Base-by-base conservation (phyloP, 78 protist genomes). In the Neovahlkampfia damariscottae region DNA sequence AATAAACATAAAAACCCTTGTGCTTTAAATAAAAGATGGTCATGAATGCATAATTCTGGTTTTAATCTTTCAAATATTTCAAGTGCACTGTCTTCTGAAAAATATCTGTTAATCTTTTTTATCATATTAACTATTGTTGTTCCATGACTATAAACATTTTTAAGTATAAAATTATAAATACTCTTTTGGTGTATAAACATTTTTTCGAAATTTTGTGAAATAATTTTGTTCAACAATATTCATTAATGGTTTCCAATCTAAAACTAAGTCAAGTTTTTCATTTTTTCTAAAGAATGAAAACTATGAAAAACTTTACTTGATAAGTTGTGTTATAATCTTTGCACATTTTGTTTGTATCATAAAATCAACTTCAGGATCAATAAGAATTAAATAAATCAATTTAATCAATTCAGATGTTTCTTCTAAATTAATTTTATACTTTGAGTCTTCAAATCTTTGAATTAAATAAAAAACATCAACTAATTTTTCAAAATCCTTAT, bases 1-100 rank as follows among this genome's bases (percentile, higher is more conserved):
- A 69, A 34, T 10, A 10, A 10, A 19, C 10, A 10, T n/a, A 69
- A 34, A 10, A 69, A 10, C 34, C 66, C 72, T 10, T 69, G 72
- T 10, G 66, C 72, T 10, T n/a, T 10, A n/a, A 69, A 69, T 10
- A 69, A 19, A 10, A 10, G 66, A 19, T 69, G 66, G 19, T 69
- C 72, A 19, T n/a, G 72, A 10, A n/a, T 69, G 72, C 72, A 69
- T 69, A 10, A 69, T 29, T 29, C 70, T 10, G 66, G 19, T 69
- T 34, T 50, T n/a, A 69, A 10, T 34, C n/a, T 34, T 10, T 69
- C 72, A 19, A 69, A 10, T 29, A 69, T 69, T 10, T 10, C 70
- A 10, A 29, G 70, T n/a, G 72, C n/a, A 10, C 70, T 34, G 10
- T 69, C 72, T 10, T 19, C 70, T 69, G 66, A 19, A n/a, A 69